Conservation (phyloP, 2,329 filamentous ascomycete genomes). For the Sclerotiophoma versabilis region DNA sequence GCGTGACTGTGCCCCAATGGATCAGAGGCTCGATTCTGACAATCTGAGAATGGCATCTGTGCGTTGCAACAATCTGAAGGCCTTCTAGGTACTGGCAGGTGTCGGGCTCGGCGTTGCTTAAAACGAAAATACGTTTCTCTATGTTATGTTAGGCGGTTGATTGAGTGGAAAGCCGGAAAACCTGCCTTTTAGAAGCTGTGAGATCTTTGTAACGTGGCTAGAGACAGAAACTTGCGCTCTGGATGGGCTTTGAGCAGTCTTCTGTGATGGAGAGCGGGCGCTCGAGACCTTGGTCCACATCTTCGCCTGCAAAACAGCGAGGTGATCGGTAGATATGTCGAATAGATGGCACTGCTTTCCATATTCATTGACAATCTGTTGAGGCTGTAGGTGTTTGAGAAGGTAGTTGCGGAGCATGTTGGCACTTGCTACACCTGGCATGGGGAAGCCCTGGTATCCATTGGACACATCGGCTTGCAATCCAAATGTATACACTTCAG, state of each 20-base stretch:
- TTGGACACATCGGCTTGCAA: neutral
- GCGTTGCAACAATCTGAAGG: neutral
- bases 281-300: neutral
- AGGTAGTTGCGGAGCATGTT: constrained; percentile 6
- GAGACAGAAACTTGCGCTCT: neutral
- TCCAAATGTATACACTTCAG: neutral
- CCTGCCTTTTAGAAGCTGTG: constrained; percentile 1
- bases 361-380: constrained; percentile 1
- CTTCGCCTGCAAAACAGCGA: constrained; percentile 1
- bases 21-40: constrained; percentile 7
- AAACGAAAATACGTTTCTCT: constrained; percentile 4
- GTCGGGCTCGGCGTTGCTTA: neutral
- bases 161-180: neutral
- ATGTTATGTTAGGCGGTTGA: neutral
- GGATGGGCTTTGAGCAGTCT: neutral
- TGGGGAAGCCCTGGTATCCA: neutral
- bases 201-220: neutral
- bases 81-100: neutral
- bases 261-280: neutral
- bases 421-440: constrained; percentile 8
- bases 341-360: neutral
- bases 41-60: neutral
- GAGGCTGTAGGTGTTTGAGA: neutral
- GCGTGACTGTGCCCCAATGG: constrained; percentile 11
- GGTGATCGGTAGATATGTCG: neutral